These are phyloP conservation scores for Thelephora ganbajun DNA, from an alignment of 768 basidiomycete species.

Conservation along the genomic window DNA sequence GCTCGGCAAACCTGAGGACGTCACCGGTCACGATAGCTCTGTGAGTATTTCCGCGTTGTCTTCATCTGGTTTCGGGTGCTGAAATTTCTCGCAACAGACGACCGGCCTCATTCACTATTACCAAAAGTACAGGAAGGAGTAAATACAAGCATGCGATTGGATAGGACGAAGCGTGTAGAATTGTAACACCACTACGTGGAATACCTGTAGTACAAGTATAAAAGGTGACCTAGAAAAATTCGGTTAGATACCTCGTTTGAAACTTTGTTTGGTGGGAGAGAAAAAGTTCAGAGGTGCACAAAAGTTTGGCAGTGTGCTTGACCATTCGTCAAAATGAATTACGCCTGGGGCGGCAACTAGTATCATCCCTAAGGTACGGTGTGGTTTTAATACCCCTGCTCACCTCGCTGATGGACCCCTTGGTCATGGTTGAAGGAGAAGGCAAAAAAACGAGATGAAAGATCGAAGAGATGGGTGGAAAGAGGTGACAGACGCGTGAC, in stretches of 20 bases:
- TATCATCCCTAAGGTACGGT: neutral
- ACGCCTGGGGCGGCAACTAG: neutral
- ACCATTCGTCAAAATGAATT: neutral
- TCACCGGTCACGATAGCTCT: slow-evolving; percentile 83
- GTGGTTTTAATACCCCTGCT: no score
- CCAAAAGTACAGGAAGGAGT: slow-evolving; percentile 77
- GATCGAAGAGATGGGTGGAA: no score
- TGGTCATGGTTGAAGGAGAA: no score
- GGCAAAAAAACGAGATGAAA: no score
- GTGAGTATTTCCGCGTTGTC: slow-evolving; percentile 15
- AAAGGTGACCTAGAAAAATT: neutral
- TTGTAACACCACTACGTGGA: neutral
- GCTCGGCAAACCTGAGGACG: slow-evolving; percentile 65
- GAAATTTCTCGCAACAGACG: slow-evolving; percentile 35
- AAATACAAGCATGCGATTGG: slow-evolving; percentile 6
- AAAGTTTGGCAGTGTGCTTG: neutral
- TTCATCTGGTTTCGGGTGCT: slow-evolving; percentile 3
- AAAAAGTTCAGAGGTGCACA: neutral
- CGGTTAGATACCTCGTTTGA: neutral
- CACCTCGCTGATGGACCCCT: no score
- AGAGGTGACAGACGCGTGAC: no score
- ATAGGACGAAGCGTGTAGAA: neutral
- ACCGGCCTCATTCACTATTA: slow-evolving; percentile 96
- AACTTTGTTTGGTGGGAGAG: neutral
- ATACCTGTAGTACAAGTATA: no score